Evolutionary conservation across 169 alveolate species (phyloP), one percentile per base, ranked within the genome.

Genomic region (Nephromyces sp.): DNA sequence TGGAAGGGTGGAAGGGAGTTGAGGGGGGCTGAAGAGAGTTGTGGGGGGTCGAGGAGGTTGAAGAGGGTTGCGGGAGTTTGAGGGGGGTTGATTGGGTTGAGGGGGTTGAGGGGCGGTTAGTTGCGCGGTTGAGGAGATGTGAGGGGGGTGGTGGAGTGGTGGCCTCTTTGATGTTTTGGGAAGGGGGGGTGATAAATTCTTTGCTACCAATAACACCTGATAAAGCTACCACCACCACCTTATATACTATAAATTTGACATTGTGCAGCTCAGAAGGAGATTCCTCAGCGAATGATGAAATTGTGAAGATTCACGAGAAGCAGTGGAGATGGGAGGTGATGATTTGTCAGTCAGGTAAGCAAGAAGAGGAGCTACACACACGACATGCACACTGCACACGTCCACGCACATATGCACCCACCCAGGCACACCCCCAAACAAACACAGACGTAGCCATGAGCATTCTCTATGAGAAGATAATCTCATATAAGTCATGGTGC

Each of bases 271-370:
- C n/a, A n/a, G n/a, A n/a, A n/a, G n/a, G n/a, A n/a, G n/a, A n/a
- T n/a, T n/a, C n/a, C n/a, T n/a, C n/a, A n/a, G n/a, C n/a, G n/a
- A n/a, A n/a, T n/a, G n/a, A n/a, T n/a, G 66, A 75, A 52, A 32
- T 57, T 24, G 43, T 66, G 30, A 53, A 57, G 32, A 74, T 81
- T 4, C 82, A 77, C 76, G 91, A 86, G 67, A 77, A 83, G 24
- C 80, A 76, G 63, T 89, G 83, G 74, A 68, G 93, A 53, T 90
- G 95, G 95, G 93, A 88, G 70, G 90, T 90, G 29, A 87, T 87
- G 78, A 85, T 89, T 22, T 75, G 91, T 35, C 83, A 78, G 28
- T 70, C 94, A n/a, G 77, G 76, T 68, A 21, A 5, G 71, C n/a
- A n/a, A n/a, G n/a, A n/a, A n/a, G n/a, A n/a, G n/a, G n/a, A n/a